Conservation (phyloP, 129 eudicot species). For the Flaveria linearis region DNA sequence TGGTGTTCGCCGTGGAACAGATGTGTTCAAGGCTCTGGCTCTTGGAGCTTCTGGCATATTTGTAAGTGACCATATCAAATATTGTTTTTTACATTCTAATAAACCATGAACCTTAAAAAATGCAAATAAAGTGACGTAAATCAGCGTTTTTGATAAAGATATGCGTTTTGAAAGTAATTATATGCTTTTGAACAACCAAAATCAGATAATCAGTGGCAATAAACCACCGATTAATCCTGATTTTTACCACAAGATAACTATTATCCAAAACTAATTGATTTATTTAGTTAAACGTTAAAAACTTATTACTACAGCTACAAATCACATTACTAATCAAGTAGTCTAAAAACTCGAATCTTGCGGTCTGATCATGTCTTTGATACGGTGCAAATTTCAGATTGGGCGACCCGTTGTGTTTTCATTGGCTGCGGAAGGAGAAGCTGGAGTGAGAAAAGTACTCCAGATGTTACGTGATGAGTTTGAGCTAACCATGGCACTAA, state of each 20-base stretch:
- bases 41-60: slow-evolving; percentile 85
- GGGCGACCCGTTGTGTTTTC: slow-evolving; percentile 89
- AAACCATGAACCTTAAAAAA: too few relatives aligned
- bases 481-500: slow-evolving; percentile 92
- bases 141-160: too few relatives aligned
- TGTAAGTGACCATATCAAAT: slow-evolving; percentile 52
- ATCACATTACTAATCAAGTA: too few relatives aligned
- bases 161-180: too few relatives aligned
- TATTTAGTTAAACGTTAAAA: too few relatives aligned
- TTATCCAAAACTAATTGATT: too few relatives aligned
- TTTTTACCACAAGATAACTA: too few relatives aligned
- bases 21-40: slow-evolving; percentile 80
- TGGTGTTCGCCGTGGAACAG: slow-evolving; percentile 55
- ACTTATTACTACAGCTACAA: too few relatives aligned
- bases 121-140: too few relatives aligned
- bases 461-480: slow-evolving; percentile 91
- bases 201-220: too few relatives aligned
- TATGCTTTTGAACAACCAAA: too few relatives aligned
- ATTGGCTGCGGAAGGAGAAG: slow-evolving; percentile 97
- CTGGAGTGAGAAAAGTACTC: slow-evolving; percentile 84
- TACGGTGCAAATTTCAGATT: slow-evolving; percentile 37
- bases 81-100: not conserved
- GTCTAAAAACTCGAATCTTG: not conserved
- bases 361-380: not conserved
- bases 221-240: too few relatives aligned